These are phyloP conservation scores for Eutrema heterophyllum DNA, from an alignment of 345 rosid genomes.

Conservation along the genomic window DNA sequence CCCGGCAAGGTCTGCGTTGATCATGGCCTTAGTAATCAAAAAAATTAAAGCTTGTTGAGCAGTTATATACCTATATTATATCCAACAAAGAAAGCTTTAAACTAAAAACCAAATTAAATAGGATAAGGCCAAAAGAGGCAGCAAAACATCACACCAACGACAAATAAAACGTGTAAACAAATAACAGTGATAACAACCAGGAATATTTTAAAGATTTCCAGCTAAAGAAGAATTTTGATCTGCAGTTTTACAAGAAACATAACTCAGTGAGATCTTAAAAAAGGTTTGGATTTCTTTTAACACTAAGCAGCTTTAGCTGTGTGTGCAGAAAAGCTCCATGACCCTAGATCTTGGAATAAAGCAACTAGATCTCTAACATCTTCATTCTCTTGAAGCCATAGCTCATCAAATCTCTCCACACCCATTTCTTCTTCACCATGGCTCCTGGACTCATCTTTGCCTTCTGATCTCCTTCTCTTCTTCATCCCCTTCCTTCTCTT, in stretches of 20 bases:
- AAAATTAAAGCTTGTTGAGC: not conserved
- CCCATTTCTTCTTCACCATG: constrained; percentile 29
- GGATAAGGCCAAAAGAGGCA: constrained; percentile 22
- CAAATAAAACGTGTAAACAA: constrained; percentile 9
- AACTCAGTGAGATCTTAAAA: not conserved
- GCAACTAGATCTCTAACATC: constrained; percentile 35
- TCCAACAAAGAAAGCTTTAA: not conserved
- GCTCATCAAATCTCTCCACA: constrained; percentile 16
- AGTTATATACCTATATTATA: too few relatives aligned
- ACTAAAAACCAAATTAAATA: not conserved
- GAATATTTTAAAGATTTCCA: not conserved
- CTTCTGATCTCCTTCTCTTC: constrained; percentile 37
- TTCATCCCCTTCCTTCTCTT: constrained; percentile 44
- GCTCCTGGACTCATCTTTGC: constrained; percentile 2
- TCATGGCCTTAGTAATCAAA: not conserved
- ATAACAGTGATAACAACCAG: not conserved
- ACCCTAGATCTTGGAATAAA: constrained; percentile 36
- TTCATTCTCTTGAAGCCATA: constrained; percentile 14
- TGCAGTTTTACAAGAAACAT: constrained; percentile 11
- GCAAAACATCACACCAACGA: constrained; percentile 15
- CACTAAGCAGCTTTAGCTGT: constrained; percentile 45
- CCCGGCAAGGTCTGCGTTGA: too few relatives aligned
- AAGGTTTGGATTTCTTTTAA: not conserved
- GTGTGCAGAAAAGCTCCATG: constrained; percentile 22
- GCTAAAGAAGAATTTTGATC: not conserved